A percentile compares a stretch with the other conserved stretches of the same genome.
Evolutionary conservation across 495 filamentous ascomycete genomes (phyloP).

Genomic region (Podospora pseudoanserina): DNA sequence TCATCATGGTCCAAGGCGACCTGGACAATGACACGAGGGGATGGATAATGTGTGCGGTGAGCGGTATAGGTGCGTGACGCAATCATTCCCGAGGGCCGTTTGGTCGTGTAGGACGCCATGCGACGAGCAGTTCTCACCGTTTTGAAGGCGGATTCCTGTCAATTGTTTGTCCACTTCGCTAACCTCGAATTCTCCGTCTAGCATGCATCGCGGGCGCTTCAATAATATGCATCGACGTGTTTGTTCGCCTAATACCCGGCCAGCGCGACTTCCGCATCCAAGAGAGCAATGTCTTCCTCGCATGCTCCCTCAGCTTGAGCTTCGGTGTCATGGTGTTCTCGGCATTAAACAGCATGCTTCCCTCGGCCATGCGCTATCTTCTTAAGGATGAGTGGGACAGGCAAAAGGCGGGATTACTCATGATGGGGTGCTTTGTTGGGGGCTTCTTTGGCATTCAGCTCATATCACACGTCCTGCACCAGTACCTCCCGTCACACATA

Average conservation of each 20-base stretch:
- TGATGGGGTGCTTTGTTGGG: constrained; percentile 73
- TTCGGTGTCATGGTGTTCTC: constrained; percentile 99
- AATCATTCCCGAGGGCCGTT: neutral
- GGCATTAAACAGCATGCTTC: constrained; percentile 90
- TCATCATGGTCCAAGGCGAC: constrained; percentile 35
- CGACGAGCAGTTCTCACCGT: neutral
- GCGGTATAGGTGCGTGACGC: constrained; percentile 61
- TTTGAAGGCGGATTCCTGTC: neutral
- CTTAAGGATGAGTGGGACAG: constrained; percentile 61
- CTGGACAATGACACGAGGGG: constrained; percentile 82
- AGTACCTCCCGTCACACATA: constrained; percentile 82
- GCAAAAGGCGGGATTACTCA: constrained; percentile 61
- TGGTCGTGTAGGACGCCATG: neutral
- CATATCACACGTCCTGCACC: constrained; percentile 75
- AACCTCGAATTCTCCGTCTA: constrained; percentile 31
- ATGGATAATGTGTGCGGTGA: constrained; percentile 87
- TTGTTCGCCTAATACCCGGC: constrained; percentile 66
- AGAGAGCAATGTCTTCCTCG: constrained; percentile 82
- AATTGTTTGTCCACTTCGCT: constrained; percentile 8
- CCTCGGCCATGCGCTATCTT: constrained; percentile 74
- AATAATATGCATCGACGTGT: constrained; percentile 80
- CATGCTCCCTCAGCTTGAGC: constrained; percentile 83
- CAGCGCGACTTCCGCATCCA: constrained; percentile 80
- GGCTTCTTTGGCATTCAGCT: constrained; percentile 83
- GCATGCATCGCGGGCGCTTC: constrained; percentile 77